These are phyloP conservation scores for Aspergillus bombycis DNA, from an alignment of 2,329 filamentous ascomycete genomes.

Conservation along the genomic window DNA sequence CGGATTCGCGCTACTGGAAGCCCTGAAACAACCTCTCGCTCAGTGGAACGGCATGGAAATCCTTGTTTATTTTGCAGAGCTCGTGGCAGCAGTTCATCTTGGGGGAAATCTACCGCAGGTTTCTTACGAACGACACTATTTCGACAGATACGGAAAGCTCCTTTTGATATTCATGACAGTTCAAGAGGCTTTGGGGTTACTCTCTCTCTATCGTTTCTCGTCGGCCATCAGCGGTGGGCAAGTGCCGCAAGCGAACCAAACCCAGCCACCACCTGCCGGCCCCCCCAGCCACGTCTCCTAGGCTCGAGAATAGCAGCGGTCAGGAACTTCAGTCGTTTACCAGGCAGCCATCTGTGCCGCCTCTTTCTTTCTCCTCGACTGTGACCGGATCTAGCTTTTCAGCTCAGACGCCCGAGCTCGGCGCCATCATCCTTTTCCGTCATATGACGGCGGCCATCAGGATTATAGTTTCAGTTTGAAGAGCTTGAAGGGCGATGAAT, in stretches of 20 bases:
- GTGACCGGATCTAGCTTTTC: slow-evolving; percentile 32
- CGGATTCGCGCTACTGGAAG: slow-evolving; percentile 44
- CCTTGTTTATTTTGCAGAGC: slow-evolving; percentile 41
- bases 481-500: slow-evolving; percentile 35
- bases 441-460: slow-evolving; percentile 22
- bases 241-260: slow-evolving; percentile 12
- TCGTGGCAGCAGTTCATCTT: slow-evolving; percentile 42
- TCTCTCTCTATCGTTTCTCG: slow-evolving; percentile 27
- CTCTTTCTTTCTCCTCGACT: slow-evolving; percentile 36
- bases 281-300: slow-evolving; percentile 8
- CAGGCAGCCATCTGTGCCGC: slow-evolving; percentile 25
- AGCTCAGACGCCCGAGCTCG: slow-evolving; percentile 28
- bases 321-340: slow-evolving; percentile 25
- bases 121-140: slow-evolving; percentile 35
- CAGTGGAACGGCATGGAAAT: slow-evolving; percentile 46
- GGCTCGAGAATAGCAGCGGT: slow-evolving; percentile 17
- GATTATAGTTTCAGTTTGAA: slow-evolving; percentile 39
- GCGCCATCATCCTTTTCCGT: slow-evolving; percentile 26
- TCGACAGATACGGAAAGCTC: slow-evolving; percentile 43
- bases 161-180: slow-evolving; percentile 43
- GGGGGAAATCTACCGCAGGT: slow-evolving; percentile 38
- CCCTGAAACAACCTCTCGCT: slow-evolving; percentile 38
- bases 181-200: slow-evolving; percentile 40
- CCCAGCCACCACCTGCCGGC: slow-evolving; percentile 5
- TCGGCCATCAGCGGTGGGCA: slow-evolving; percentile 8